Evolutionary conservation across 2,329 filamentous ascomycete genomes (phyloP).

Genomic region (Exophiala alcalophila): DNA sequence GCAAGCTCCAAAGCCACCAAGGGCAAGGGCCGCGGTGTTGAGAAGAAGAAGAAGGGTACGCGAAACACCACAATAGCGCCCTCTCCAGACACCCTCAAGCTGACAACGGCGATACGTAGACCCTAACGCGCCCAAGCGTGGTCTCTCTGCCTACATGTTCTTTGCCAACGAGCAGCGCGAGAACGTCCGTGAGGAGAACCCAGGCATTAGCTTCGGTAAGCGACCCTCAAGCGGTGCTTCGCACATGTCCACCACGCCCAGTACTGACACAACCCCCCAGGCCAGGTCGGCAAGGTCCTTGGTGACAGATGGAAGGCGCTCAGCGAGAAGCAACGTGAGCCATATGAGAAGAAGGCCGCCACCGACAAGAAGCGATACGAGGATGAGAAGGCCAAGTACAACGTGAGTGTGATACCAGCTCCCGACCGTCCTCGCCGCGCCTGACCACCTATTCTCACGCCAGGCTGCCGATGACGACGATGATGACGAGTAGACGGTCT

Average conservation of each 20-base stretch:
- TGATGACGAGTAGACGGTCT: slow-evolving; percentile 20
- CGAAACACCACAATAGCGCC: too few relatives aligned
- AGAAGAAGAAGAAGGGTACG: slow-evolving; percentile 72
- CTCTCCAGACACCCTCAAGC: slow-evolving; percentile 17
- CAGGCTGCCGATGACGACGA: slow-evolving; percentile 18
- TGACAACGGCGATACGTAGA: slow-evolving; percentile 51
- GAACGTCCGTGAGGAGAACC: slow-evolving; percentile 97
- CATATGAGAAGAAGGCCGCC: slow-evolving; percentile 95
- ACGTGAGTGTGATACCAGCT: slow-evolving; percentile 50
- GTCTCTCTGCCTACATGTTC: slow-evolving; percentile 99
- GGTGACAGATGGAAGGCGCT: slow-evolving; percentile 99
- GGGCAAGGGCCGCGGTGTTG: slow-evolving; percentile 56
- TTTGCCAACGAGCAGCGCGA: slow-evolving; percentile 99
- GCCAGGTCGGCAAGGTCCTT: slow-evolving; percentile 95
- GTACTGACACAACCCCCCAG: slow-evolving; percentile 43
- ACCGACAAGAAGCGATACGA: slow-evolving; percentile 99
- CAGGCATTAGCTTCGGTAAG: slow-evolving; percentile 90
- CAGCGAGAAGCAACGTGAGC: slow-evolving; percentile 84
- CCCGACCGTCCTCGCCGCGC: too few relatives aligned
- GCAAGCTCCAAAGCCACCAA: slow-evolving; percentile 59
- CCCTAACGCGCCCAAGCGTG: slow-evolving; percentile 97
- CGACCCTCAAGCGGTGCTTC: slow-evolving; percentile 16
- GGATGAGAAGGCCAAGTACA: slow-evolving; percentile 93
- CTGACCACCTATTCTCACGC: too few relatives aligned
- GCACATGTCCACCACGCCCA: neutral